Evolutionary conservation across 2,329 filamentous ascomycete species (phyloP).

Genomic region (Beauveria australis): DNA sequence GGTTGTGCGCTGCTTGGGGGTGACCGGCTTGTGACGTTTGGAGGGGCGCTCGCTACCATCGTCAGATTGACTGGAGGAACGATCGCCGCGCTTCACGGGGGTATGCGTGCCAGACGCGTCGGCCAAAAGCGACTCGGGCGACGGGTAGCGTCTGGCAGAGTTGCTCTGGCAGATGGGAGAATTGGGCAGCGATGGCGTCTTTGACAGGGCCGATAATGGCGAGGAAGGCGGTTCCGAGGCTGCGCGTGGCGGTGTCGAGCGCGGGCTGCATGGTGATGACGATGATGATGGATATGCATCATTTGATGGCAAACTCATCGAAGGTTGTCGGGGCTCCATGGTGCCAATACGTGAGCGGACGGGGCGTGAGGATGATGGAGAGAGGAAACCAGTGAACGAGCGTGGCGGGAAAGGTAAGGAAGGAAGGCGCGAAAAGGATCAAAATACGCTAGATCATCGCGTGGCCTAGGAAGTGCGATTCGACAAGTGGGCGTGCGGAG

Average conservation of each 20-base stretch:
- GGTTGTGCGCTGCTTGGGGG: conserved; percentile 59
- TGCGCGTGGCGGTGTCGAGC: conserved; percentile 22
- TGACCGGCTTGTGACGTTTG: conserved; percentile 65
- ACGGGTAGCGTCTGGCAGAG: conserved; percentile 41
- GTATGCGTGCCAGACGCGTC: conserved; percentile 42
- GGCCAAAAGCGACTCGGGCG: conserved; percentile 33
- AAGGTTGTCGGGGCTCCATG: conserved; percentile 9
- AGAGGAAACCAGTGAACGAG: neutral
- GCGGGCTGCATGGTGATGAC: conserved; percentile 16
- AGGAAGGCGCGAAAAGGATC: neutral
- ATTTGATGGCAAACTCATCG: neutral
- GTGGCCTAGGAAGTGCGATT: conserved; percentile 1
- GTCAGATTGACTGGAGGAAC: conserved; percentile 19
- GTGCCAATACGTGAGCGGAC: neutral
- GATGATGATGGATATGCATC: conserved; percentile 18
- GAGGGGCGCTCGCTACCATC: conserved; percentile 48
- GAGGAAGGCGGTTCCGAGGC: conserved; percentile 37
- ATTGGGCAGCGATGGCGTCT: conserved; percentile 43
- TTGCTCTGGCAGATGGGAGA: conserved; percentile 33
- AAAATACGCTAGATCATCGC: conserved; percentile 11
- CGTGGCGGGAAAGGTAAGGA: neutral
- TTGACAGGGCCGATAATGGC: conserved; percentile 45
- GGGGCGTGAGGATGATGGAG: neutral
- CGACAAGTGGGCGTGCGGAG: neutral
- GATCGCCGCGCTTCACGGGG: conserved; percentile 37